phyloP scores from a whole-genome alignment of 1,284 basidiomycete genomes.

The Cutaneotrichosporon sp. region DNA sequence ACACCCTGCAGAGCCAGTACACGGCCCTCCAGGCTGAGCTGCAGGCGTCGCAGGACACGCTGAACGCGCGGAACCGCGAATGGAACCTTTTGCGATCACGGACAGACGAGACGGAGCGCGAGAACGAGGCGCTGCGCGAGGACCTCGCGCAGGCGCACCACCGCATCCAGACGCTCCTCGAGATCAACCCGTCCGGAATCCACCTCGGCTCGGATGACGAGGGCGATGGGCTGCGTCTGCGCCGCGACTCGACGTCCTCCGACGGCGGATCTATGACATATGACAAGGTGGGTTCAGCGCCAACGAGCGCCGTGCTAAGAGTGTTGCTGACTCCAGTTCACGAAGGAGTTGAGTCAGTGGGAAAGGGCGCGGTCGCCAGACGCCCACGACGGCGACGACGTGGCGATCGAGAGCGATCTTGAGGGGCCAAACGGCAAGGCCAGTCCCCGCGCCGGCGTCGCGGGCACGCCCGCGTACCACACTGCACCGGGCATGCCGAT shows the following conservation, averaged over 20 bases:
- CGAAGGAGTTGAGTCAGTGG: conserved; percentile 47
- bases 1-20: conserved; percentile 68
- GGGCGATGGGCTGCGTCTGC: conserved; percentile 15
- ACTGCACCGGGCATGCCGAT: not conserved
- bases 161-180: conserved; percentile 41
- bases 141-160: conserved; percentile 70
- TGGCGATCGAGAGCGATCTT: not conserved
- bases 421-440: not conserved
- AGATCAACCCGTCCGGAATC: conserved; percentile 31
- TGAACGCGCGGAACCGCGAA: conserved; percentile 66
- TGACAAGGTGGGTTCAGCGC: conserved; percentile 42
- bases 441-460: not conserved
- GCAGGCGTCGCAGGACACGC: conserved; percentile 68
- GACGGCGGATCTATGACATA: conserved; percentile 39
- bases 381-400: conserved; percentile 2
- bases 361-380: conserved; percentile 38
- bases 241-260: conserved; percentile 24
- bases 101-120: conserved; percentile 41
- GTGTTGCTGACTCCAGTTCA: conserved; percentile 32
- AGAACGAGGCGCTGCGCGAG: conserved; percentile 56
- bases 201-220: conserved; percentile 29
- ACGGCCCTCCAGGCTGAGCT: conserved; percentile 69
- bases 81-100: conserved; percentile 56
- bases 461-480: not conserved
- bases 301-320: no score